Base-by-base conservation (phyloP, 2,329 filamentous ascomycete genomes). In the Berkeleyomyces rouxiae region DNA sequence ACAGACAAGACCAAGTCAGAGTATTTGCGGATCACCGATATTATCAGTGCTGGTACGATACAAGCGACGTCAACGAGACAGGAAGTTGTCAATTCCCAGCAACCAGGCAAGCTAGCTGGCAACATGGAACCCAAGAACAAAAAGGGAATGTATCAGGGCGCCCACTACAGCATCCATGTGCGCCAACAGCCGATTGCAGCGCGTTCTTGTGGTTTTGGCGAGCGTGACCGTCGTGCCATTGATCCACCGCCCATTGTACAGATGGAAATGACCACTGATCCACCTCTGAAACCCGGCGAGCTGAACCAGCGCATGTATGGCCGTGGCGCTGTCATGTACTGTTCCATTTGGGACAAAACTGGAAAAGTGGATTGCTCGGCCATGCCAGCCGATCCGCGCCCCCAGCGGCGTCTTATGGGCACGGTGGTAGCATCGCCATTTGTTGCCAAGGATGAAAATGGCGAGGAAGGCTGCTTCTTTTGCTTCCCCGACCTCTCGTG, bases 201-300 rank as follows among this genome's bases (percentile, higher is more conserved):
- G 61, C 79, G 88, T 67, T 88, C 87, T 49, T 93, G 88, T 69
- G 88, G 88, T 1, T 92, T 90, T 70, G 88, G 88, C 65, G 88
- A 92, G 72, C 79, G 88, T 66, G 88, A 93, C 70, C 82, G 88
- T 46, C 81, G 88, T 66, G 87, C 90, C 13, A 88, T 93, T 66
- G 88, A 93, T 69, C 88, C 88, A 47, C 88, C 88, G 2, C 88
- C 88, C 11, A 92, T 93, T 69, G 81, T 93, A 31, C 84, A 92
- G 70, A 79, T 92, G 57, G 76, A 78, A 37, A 81, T 90, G 63
- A 82, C 60, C 80, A 85, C 65, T 77, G 80, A 1, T 75, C 70
- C 23, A 70, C 79, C 36, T 77, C 81, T 9, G 73, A 76, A 47
- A 79, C 82, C 60, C 3, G 60, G 47, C 55, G 83, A 88, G 66